phyloP scores from a whole-genome alignment of 495 filamentous ascomycete genomes.

The Tuber brumale region DNA sequence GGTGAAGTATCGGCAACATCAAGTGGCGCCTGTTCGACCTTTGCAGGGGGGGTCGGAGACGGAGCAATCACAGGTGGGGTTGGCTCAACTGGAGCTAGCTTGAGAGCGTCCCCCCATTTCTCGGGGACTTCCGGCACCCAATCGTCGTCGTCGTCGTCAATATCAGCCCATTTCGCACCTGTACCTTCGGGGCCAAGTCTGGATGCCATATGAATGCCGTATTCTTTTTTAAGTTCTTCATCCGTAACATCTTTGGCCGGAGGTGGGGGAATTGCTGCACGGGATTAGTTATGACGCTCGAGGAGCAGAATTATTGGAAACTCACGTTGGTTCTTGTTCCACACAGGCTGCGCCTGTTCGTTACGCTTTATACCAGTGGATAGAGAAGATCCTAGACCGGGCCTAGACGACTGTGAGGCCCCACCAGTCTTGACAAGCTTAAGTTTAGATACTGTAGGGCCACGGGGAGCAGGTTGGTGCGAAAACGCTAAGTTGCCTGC shows the following conservation, averaged over 20 bases:
- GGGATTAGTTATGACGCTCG: conserved; percentile 29
- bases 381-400: conserved; percentile 52
- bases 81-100: conserved; percentile 54
- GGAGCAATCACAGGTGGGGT: conserved; percentile 36
- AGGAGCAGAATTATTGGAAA: conserved; percentile 22
- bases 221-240: conserved; percentile 91
- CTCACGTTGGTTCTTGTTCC: conserved; percentile 97
- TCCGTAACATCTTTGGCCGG: conserved; percentile 91
- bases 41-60: conserved; percentile 18
- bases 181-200: conserved; percentile 70
- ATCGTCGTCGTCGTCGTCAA: conserved; percentile 96
- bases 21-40: conserved; percentile 21
- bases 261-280: conserved; percentile 60
- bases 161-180: conserved; percentile 94
- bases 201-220: conserved; percentile 91
- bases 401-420: conserved; percentile 32
- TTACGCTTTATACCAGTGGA: conserved; percentile 49
- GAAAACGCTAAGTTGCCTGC: conserved; percentile 24
- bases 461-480: conserved; percentile 27
- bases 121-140: conserved; percentile 95
- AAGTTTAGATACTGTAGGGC: conserved; percentile 33
- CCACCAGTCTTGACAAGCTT: conserved; percentile 36
- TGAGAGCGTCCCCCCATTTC: conserved; percentile 88
- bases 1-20: conserved; percentile 37
- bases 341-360: conserved; percentile 60